A percentile compares a stretch with the other conserved stretches of the same genome.
Evolutionary conservation across 495 filamentous ascomycete species (phyloP).

Genomic region (Astrothelium subdiscretum): DNA sequence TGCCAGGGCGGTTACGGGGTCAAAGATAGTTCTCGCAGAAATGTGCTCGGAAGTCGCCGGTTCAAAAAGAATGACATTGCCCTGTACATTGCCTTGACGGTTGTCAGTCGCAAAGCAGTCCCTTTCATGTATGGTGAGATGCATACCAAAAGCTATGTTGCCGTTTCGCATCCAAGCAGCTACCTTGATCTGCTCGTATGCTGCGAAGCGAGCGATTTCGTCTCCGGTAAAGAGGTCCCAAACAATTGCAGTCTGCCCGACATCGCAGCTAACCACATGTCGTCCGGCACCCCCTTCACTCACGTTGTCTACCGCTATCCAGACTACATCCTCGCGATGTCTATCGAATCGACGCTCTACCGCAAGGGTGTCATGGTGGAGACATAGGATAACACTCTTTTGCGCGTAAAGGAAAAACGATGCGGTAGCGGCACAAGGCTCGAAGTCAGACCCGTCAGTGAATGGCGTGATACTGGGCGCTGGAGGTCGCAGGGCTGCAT

Average conservation of each 20-base stretch:
- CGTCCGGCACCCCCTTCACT: slow-evolving; percentile 79
- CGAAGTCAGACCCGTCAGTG: slow-evolving; percentile 51
- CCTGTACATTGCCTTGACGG: slow-evolving; percentile 65
- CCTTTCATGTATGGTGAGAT: neutral
- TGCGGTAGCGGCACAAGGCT: slow-evolving; percentile 76
- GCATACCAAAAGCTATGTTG: slow-evolving; percentile 87
- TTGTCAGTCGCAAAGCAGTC: slow-evolving; percentile 5
- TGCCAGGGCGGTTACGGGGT: slow-evolving; percentile 84
- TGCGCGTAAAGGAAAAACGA: slow-evolving; percentile 82
- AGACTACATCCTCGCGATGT: slow-evolving; percentile 69
- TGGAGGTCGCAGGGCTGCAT: slow-evolving; percentile 29
- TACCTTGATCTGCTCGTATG: slow-evolving; percentile 73
- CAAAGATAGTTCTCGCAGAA: slow-evolving; percentile 82
- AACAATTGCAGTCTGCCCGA: slow-evolving; percentile 81
- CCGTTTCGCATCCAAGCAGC: slow-evolving; percentile 97
- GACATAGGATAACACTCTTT: slow-evolving; percentile 61
- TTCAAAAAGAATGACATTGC: slow-evolving; percentile 90
- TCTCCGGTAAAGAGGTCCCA: slow-evolving; percentile 93
- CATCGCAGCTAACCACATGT: slow-evolving; percentile 87
- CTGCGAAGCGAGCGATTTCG: slow-evolving; percentile 78
- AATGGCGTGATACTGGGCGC: slow-evolving; percentile 40
- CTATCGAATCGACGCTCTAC: slow-evolving; percentile 78
- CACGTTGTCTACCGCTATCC: slow-evolving; percentile 82
- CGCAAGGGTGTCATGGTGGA: slow-evolving; percentile 83
- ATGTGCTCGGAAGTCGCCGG: slow-evolving; percentile 88